phyloP scores from a whole-genome alignment of 805 yeast species.

The Gaillardinia entomophila region DNA sequence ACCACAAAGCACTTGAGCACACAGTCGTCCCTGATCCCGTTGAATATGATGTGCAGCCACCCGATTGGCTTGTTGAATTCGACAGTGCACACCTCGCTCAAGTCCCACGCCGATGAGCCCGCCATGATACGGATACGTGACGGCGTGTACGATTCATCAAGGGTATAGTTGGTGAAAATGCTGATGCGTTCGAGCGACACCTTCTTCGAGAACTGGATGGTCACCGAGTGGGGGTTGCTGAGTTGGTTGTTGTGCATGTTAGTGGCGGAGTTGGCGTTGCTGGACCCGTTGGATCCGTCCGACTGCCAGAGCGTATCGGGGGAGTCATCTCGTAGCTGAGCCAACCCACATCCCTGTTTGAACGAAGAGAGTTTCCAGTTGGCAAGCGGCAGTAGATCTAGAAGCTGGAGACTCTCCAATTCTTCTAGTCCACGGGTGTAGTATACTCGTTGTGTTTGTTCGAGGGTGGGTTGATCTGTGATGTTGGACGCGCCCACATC shows the following conservation, averaged over 20 bases:
- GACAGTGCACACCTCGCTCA: constrained; percentile 58
- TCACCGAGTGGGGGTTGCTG: constrained; percentile 75
- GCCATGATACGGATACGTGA: constrained; percentile 56
- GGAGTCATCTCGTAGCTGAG: constrained; percentile 66
- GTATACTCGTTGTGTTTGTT: constrained; percentile 35
- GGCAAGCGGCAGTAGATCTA: constrained; percentile 77
- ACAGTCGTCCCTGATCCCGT: constrained; percentile 47
- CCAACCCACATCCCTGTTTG: constrained; percentile 68
- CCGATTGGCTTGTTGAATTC: constrained; percentile 66
- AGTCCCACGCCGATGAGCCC: constrained; percentile 68
- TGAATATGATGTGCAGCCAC: constrained; percentile 66
- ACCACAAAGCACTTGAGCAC: constrained; percentile 63
- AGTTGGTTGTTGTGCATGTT: constrained; percentile 27
- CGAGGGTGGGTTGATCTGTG: constrained; percentile 30
- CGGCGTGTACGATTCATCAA: constrained; percentile 94
- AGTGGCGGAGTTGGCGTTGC: constrained; percentile 12
- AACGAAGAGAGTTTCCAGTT: constrained; percentile 77
- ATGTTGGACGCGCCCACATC: constrained; percentile 6
- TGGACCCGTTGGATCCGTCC: constrained; percentile 56
- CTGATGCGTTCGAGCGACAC: constrained; percentile 66
- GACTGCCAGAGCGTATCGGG: constrained; percentile 87
- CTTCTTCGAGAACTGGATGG: constrained; percentile 72
- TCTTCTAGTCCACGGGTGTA: constrained; percentile 45
- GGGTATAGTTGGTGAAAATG: constrained; percentile 59
- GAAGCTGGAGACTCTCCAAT: constrained; percentile 51